A percentile compares a stretch with the other conserved stretches of the same genome.
phyloP scores from a whole-genome alignment of 1,284 basidiomycete species.

The Schizopora paradoxa region DNA sequence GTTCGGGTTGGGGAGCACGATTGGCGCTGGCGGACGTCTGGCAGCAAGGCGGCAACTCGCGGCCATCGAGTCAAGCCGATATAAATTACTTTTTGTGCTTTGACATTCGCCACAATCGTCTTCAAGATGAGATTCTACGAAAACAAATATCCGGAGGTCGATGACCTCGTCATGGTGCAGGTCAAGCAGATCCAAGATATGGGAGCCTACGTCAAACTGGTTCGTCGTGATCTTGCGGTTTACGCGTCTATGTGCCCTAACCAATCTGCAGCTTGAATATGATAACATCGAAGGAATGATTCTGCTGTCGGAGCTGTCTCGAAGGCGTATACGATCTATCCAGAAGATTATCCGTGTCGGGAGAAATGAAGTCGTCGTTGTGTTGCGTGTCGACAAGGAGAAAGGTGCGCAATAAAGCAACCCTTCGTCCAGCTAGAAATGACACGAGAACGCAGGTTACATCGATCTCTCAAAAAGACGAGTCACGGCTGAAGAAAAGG shows the following conservation, averaged over 20 bases:
- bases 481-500: constrained; percentile 98
- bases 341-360: constrained; percentile 98
- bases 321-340: constrained; percentile 95
- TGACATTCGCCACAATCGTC: no score
- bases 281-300: constrained; percentile 99
- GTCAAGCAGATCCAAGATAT: constrained; percentile 99
- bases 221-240: constrained; percentile 36
- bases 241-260: constrained; percentile 1
- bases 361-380: constrained; percentile 97
- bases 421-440: constrained; percentile 3
- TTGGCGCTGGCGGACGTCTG: no score
- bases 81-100: no score
- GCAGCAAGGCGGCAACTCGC: no score
- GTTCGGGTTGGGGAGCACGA: no score
- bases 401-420: constrained; percentile 70
- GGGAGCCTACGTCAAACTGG: constrained; percentile 98
- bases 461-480: constrained; percentile 99
- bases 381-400: constrained; percentile 97
- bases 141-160: constrained; percentile 81
- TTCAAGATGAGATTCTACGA: constrained; percentile 80
- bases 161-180: constrained; percentile 99
- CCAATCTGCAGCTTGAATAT: constrained; percentile 77
- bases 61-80: no score
- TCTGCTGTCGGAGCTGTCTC: constrained; percentile 91
- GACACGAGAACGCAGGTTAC: constrained; percentile 59